A percentile compares a stretch with the other conserved stretches of the same genome.
Evolutionary conservation across 1,284 basidiomycete genomes (phyloP).

Genomic region (Ceratobasidium sp.): DNA sequence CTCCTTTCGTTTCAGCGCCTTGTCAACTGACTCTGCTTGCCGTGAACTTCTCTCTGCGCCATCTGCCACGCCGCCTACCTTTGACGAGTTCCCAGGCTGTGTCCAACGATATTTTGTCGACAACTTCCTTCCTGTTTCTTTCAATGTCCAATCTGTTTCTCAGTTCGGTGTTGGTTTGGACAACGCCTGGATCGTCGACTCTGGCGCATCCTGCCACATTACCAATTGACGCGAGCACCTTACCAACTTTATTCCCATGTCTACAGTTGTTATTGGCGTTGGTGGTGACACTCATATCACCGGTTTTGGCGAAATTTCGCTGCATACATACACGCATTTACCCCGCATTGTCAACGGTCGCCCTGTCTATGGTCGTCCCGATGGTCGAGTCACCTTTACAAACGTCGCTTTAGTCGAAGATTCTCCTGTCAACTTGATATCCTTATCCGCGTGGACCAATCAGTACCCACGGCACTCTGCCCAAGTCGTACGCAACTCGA

Average conservation of each 20-base stretch:
- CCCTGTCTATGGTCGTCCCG: conserved; percentile 3
- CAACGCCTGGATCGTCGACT: conserved; percentile 35
- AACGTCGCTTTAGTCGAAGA: conserved; percentile 13
- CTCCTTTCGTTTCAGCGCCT: not conserved
- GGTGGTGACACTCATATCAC: not conserved
- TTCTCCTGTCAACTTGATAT: conserved; percentile 22
- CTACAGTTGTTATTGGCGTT: not conserved
- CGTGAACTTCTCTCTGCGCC: not conserved
- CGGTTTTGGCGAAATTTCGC: conserved; percentile 3
- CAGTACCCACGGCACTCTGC: not conserved
- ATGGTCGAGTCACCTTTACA: not conserved
- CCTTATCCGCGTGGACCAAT: conserved; percentile 27
- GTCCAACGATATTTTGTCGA: not conserved
- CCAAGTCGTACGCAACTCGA: not conserved
- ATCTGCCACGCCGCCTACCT: not conserved
- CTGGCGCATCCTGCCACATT: conserved; percentile 22
- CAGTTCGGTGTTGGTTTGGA: conserved; percentile 11
- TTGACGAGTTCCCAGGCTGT: not conserved
- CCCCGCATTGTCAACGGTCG: not conserved
- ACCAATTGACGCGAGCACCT: conserved; percentile 8
- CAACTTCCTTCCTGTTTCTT: conserved; percentile 3
- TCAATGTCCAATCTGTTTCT: not conserved
- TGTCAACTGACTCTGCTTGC: not conserved
- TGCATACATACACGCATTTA: not conserved
- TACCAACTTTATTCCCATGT: not conserved